phyloP scores from a whole-genome alignment of 352 stramenopile species.

The Lagenidium giganteum region DNA sequence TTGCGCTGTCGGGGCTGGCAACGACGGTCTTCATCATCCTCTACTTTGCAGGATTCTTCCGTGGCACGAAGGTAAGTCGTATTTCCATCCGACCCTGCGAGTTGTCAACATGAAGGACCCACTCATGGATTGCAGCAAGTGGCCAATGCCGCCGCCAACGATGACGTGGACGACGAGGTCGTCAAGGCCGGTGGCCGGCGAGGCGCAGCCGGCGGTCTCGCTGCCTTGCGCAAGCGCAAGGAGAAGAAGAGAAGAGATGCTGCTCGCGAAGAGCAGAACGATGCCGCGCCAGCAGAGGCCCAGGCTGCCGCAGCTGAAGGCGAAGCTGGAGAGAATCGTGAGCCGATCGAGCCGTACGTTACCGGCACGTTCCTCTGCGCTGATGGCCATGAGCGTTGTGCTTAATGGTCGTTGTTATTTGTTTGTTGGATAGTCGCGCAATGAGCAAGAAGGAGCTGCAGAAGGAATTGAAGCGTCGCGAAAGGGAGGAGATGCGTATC shows the following conservation, averaged over 20 bases:
- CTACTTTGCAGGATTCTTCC: constrained; percentile 67
- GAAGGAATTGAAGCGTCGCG: constrained; percentile 73
- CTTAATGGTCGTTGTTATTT: background rate
- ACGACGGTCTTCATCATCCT: constrained; percentile 49
- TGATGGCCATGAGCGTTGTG: background rate
- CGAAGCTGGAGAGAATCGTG: constrained; percentile 12
- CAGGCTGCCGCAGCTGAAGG: constrained; percentile 6
- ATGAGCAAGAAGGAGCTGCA: constrained; percentile 78
- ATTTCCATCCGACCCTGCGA: background rate
- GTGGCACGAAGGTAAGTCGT: constrained; percentile 22
- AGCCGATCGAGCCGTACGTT: constrained; percentile 36
- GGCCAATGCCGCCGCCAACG: constrained; percentile 16
- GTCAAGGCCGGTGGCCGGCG: constrained; percentile 32
- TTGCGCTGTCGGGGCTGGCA: constrained; percentile 45
- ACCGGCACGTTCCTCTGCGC: background rate
- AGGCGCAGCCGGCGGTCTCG: constrained; percentile 34
- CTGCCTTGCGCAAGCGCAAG: constrained; percentile 59
- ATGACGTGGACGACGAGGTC: constrained; percentile 20
- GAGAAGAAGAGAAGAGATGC: constrained; percentile 42
- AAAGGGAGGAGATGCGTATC: constrained; percentile 66
- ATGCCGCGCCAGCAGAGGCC: constrained; percentile 1
- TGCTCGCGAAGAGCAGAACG: constrained; percentile 16
- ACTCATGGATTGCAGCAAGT: constrained; percentile 25
- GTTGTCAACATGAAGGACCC: background rate
- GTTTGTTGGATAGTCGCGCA: constrained; percentile 11